Conservation (phyloP, 2,329 filamentous ascomycete species). For the Arthrobotrys musiformis region DNA sequence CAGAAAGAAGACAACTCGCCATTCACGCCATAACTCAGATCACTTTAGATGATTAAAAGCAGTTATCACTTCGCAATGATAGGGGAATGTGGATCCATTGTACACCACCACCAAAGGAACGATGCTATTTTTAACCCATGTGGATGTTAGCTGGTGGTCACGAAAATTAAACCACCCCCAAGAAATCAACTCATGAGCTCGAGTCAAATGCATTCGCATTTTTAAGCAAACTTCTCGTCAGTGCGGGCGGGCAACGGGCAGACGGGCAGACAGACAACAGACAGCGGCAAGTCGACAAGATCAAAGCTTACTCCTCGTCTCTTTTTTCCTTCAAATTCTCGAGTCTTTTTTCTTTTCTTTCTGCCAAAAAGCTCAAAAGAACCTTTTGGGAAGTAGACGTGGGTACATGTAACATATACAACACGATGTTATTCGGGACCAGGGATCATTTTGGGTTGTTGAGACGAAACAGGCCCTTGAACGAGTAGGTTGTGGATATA, state of each 20-base stretch:
- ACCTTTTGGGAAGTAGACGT: conserved; percentile 42
- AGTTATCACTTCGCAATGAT: conserved; percentile 23
- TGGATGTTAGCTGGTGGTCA: conserved; percentile 29
- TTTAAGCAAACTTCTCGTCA: conserved; percentile 13
- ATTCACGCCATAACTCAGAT: conserved; percentile 21
- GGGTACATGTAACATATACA: conserved; percentile 54
- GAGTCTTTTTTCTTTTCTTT: conserved; percentile 23
- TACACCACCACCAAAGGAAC: conserved; percentile 19
- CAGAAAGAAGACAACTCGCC: conserved; percentile 17
- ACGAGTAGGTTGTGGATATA: conserved; percentile 25
- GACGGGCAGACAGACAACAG: background rate
- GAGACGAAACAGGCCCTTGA: conserved; percentile 44
- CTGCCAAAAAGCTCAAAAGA: conserved; percentile 36
- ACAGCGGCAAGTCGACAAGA: conserved; percentile 1
- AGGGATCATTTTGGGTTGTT: conserved; percentile 56
- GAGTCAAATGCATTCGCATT: conserved; percentile 1
- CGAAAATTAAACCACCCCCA: conserved; percentile 9
- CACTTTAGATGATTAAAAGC: conserved; percentile 1
- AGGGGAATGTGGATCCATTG: conserved; percentile 46
- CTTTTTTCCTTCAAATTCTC: conserved; percentile 15
- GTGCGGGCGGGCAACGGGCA: conserved; percentile 19
- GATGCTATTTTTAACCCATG: conserved; percentile 38
- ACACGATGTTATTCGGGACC: conserved; percentile 47
- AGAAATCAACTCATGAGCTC: conserved; percentile 30
- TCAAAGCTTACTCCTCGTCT: background rate